A percentile compares a stretch with the other conserved stretches of the same genome.
phyloP scores from a whole-genome alignment of 106 monocot genomes.

The Dendrobium officinale region DNA sequence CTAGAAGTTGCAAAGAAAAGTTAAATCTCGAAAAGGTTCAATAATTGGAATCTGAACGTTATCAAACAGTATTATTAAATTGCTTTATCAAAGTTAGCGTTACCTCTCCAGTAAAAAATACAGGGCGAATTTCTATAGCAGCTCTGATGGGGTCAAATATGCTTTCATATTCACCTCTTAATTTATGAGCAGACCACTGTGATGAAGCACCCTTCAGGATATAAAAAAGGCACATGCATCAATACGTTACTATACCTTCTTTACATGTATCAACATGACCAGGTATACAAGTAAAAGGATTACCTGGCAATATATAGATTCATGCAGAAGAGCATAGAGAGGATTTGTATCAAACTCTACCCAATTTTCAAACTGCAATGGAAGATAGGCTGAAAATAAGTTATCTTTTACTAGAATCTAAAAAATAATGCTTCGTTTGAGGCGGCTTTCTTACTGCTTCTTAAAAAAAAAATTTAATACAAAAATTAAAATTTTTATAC shows the following conservation, averaged over 20 bases:
- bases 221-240: neutral
- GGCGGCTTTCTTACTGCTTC: too few species aligned
- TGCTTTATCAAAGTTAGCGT: too few species aligned
- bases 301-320: constrained; percentile 95
- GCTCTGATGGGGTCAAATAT: constrained; percentile 77
- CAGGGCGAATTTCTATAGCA: constrained; percentile 63
- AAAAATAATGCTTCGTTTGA: neutral
- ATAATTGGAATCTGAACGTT: too few species aligned
- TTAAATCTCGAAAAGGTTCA: too few species aligned
- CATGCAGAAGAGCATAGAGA: constrained; percentile 89
- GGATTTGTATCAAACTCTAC: constrained; percentile 87
- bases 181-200: constrained; percentile 84
- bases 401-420: neutral
- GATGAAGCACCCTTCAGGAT: constrained; percentile 70
- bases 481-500: too few species aligned
- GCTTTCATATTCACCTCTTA: constrained; percentile 49
- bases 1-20: too few species aligned
- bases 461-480: too few species aligned
- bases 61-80: too few species aligned
- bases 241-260: neutral
- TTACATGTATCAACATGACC: neutral
- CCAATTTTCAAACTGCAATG: constrained; percentile 86
- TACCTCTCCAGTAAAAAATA: constrained; percentile 97
- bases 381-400: neutral
- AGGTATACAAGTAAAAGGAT: neutral